Percentiles rank a stretch among this genome's conserved stretches.
These are phyloP conservation scores for Exophiala sp. DNA, from an alignment of 2,329 filamentous ascomycete species.

Conservation along the genomic window DNA sequence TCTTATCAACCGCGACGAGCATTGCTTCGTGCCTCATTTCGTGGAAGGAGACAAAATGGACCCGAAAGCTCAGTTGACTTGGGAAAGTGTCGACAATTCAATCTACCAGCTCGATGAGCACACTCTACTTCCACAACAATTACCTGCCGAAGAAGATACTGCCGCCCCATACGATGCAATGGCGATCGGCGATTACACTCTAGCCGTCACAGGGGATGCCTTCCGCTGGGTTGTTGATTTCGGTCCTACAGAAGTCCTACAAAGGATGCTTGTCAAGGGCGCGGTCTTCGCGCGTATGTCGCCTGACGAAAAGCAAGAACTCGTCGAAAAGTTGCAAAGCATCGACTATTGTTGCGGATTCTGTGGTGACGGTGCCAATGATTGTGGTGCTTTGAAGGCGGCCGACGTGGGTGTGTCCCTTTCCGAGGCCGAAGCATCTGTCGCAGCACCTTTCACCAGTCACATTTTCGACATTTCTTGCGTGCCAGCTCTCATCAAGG, in stretches of 20 bases:
- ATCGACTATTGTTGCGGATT: constrained; percentile 95
- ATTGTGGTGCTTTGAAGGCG: constrained; percentile 93
- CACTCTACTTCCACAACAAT: constrained; percentile 71
- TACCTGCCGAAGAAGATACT: constrained; percentile 68
- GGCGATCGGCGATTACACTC: constrained; percentile 77
- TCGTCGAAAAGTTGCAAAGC: constrained; percentile 94
- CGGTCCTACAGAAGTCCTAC: constrained; percentile 71
- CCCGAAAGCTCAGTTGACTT: constrained; percentile 68
- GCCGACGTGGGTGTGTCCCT: constrained; percentile 96
- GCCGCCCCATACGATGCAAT: constrained; percentile 82
- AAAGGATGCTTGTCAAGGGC: constrained; percentile 79
- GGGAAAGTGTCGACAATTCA: constrained; percentile 93
- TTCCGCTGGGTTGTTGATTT: constrained; percentile 97
- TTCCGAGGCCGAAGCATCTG: constrained; percentile 94
- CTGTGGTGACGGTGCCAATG: constrained; percentile 95
- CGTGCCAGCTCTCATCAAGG: constrained; percentile 87
- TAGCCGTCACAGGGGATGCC: constrained; percentile 88
- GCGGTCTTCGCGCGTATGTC: constrained; percentile 98
- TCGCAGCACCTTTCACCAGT: constrained; percentile 96
- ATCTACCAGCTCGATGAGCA: constrained; percentile 72
- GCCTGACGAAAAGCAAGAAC: constrained; percentile 95
- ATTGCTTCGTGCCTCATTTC: constrained; percentile 93
- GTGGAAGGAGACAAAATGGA: constrained; percentile 70
- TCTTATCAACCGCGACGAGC: constrained; percentile 72
- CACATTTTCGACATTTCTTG: constrained; percentile 95